A percentile compares a stretch with the other conserved stretches of the same genome.
These are phyloP conservation scores for Hypoxylon sp. DNA, from an alignment of 2,329 filamentous ascomycete genomes.

Conservation along the genomic window DNA sequence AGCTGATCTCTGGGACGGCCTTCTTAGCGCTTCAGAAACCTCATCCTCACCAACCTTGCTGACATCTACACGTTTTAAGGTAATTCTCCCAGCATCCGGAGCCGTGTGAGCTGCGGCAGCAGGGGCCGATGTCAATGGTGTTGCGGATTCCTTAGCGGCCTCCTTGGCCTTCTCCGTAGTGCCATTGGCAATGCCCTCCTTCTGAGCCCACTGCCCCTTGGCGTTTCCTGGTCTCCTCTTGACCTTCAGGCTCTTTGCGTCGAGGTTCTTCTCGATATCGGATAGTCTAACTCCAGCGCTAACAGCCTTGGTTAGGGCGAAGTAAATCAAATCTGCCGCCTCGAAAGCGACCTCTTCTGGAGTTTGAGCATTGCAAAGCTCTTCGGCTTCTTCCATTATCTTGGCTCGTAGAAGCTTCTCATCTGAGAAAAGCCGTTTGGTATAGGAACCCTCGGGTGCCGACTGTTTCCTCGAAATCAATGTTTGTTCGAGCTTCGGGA, in stretches of 20 bases:
- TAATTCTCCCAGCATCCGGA: constrained; percentile 69
- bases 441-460: constrained; percentile 92
- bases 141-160: constrained; percentile 55
- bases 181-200: constrained; percentile 75
- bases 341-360: constrained; percentile 92
- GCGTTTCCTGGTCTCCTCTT: constrained; percentile 94
- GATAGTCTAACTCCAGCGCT: constrained; percentile 86
- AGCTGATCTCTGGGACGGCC: constrained; percentile 95
- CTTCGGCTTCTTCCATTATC: constrained; percentile 98
- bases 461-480: constrained; percentile 84
- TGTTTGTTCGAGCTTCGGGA: constrained; percentile 89
- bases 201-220: constrained; percentile 91
- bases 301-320: constrained; percentile 91
- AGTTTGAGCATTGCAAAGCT: constrained; percentile 88
- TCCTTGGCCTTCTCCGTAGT: constrained; percentile 55
- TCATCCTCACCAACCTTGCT: constrained; percentile 73
- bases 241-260: constrained; percentile 95
- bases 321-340: constrained; percentile 95
- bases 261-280: constrained; percentile 92
- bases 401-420: constrained; percentile 91
- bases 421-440: constrained; percentile 91
- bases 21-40: constrained; percentile 82
- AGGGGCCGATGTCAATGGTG: constrained; percentile 56
- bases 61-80: constrained; percentile 85
- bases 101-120: constrained; percentile 60